Evolutionary conservation across 495 filamentous ascomycete species (phyloP).

Genomic region (Achaetomiella virescens): DNA sequence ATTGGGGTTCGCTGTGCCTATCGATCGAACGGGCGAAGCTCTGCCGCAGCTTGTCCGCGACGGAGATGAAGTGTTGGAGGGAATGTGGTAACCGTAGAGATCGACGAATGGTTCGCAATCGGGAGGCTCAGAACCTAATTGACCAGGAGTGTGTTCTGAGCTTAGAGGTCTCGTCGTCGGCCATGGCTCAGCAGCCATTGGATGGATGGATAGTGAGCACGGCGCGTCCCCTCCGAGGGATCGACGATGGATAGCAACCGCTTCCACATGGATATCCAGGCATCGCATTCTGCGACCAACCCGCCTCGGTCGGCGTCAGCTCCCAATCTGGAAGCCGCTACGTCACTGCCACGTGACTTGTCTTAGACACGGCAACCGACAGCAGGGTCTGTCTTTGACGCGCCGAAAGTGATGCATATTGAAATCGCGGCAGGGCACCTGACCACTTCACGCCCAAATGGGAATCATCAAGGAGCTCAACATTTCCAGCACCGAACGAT

Average conservation of each 20-base stretch:
- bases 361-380: neutral
- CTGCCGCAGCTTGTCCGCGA: neutral
- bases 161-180: neutral
- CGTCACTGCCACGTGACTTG: constrained; percentile 19
- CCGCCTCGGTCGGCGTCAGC: neutral
- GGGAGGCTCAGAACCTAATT: neutral
- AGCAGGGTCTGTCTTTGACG: neutral
- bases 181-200: neutral
- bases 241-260: neutral
- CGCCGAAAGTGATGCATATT: neutral
- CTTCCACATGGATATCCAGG: neutral
- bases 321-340: constrained; percentile 5
- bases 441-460: no score
- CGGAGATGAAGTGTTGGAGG: neutral
- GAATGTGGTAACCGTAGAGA: neutral
- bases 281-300: neutral
- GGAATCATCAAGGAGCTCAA: no score
- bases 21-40: neutral
- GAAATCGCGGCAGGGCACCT: neutral
- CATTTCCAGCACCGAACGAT: no score
- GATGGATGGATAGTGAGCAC: neutral
- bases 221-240: neutral
- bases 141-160: neutral
- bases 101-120: neutral
- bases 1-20: no score